phyloP scores from a whole-genome alignment of 306 rosid genomes.

The Oemleria cerasiformis region DNA sequence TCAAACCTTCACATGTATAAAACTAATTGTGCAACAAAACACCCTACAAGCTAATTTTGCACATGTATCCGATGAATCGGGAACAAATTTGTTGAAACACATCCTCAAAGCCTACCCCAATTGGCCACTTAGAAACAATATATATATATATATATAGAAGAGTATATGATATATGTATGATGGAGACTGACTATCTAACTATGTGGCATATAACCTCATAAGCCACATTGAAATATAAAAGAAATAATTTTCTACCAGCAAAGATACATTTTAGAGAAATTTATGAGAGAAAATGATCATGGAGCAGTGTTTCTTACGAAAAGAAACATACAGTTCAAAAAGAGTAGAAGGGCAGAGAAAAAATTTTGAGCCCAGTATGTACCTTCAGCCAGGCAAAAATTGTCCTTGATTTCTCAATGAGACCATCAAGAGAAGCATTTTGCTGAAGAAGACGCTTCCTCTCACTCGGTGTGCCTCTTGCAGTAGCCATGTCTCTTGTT shows the following conservation, averaged over 20 bases:
- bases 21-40: not conserved
- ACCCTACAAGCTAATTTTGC: constrained; percentile 13
- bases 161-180: not conserved
- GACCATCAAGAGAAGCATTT: constrained; percentile 49
- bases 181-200: constrained; percentile 5
- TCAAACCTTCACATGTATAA: not conserved
- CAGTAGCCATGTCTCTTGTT: constrained; percentile 46
- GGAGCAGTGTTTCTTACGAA: not conserved
- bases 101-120: constrained; percentile 6
- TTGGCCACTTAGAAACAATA: not conserved
- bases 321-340: constrained; percentile 11
- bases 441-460: constrained; percentile 57
- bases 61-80: not conserved
- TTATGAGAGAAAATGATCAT: not conserved
- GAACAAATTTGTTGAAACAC: not conserved
- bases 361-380: constrained; percentile 4
- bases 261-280: not conserved
- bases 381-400: constrained; percentile 77
- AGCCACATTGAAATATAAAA: not conserved
- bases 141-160: not conserved
- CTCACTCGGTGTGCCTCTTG: constrained; percentile 63
- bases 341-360: constrained; percentile 12
- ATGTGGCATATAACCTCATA: not conserved
- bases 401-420: constrained; percentile 57
- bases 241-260: not conserved